These are phyloP conservation scores for Halteria grandinella DNA, from an alignment of 73 alveolate species.

Conservation along the genomic window DNA sequence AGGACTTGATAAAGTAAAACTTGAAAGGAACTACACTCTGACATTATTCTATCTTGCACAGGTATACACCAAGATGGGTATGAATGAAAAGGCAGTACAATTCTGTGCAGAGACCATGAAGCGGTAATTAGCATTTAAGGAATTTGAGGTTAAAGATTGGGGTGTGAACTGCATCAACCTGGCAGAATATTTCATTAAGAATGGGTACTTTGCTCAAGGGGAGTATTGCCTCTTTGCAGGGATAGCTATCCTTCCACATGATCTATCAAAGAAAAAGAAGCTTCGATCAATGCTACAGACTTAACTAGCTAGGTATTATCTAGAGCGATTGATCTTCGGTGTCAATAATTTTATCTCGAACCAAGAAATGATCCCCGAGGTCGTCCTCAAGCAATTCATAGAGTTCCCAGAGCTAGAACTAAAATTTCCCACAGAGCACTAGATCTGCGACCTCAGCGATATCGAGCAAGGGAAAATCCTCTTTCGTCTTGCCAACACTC, in stretches of 20 bases:
- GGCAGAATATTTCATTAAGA: constrained; percentile 92
- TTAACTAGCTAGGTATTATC: constrained; percentile 89
- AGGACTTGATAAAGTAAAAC: constrained; percentile 84
- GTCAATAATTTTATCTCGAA: too few species aligned
- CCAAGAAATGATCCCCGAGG: too few species aligned
- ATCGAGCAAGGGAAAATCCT: constrained; percentile 92
- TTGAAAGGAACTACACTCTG: constrained; percentile 93
- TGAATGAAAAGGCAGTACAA: constrained; percentile 90
- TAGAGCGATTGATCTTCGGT: constrained; percentile 82
- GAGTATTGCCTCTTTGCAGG: constrained; percentile 93
- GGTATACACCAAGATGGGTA: constrained; percentile 94
- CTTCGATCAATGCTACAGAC: constrained; percentile 89
- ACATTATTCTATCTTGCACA: constrained; percentile 97
- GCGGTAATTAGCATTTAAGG: constrained; percentile 90
- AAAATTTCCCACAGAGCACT: too few species aligned
- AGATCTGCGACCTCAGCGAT: too few species aligned
- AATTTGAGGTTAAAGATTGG: constrained; percentile 94
- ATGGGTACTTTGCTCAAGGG: constrained; percentile 91
- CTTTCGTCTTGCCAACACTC: constrained; percentile 91
- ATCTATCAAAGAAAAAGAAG: constrained; percentile 71
- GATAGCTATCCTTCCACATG: constrained; percentile 84
- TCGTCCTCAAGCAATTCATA: too few species aligned
- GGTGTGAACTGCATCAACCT: constrained; percentile 91
- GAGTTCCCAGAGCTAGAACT: too few species aligned
- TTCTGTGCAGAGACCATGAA: constrained; percentile 95